Evolutionary conservation across 2,329 filamentous ascomycete genomes (phyloP).

Genomic region (Cladobotryum mycophilum): DNA sequence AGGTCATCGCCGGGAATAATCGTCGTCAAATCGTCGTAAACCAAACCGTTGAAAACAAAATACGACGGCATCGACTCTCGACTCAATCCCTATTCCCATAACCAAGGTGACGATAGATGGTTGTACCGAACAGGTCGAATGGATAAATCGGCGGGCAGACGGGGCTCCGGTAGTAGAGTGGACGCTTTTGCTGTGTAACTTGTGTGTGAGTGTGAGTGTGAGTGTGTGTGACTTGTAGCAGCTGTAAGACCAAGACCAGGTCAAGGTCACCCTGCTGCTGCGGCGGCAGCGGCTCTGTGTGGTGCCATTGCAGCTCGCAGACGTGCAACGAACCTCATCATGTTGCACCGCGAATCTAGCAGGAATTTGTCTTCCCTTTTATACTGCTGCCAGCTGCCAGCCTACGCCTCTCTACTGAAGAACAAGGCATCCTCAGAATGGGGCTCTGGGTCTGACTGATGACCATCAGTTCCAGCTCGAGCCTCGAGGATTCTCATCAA

Average conservation of each 20-base stretch:
- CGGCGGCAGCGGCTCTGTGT: too few relatives aligned
- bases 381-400: slow-evolving; percentile 10
- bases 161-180: too few relatives aligned
- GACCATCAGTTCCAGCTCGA: slow-evolving; percentile 3
- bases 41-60: too few relatives aligned
- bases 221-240: background rate
- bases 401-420: slow-evolving; percentile 6
- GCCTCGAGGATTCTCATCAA: slow-evolving; percentile 7
- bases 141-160: too few relatives aligned
- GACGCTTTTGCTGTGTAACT: too few relatives aligned
- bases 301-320: background rate
- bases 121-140: too few relatives aligned
- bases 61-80: too few relatives aligned
- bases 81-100: too few relatives aligned
- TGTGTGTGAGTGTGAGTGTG: too few relatives aligned
- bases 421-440: slow-evolving; percentile 7
- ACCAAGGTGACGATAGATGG: too few relatives aligned
- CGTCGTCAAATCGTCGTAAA: background rate
- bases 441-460: slow-evolving; percentile 10
- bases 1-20: background rate
- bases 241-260: slow-evolving; percentile 1
- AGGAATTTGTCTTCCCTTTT: slow-evolving; percentile 11
- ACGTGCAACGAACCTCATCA: background rate
- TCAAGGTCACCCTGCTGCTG: slow-evolving; percentile 9
- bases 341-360: background rate